A percentile compares a stretch with the other conserved stretches of the same genome.
phyloP scores from a whole-genome alignment of 768 basidiomycete genomes.

The Podaxis sp. region DNA sequence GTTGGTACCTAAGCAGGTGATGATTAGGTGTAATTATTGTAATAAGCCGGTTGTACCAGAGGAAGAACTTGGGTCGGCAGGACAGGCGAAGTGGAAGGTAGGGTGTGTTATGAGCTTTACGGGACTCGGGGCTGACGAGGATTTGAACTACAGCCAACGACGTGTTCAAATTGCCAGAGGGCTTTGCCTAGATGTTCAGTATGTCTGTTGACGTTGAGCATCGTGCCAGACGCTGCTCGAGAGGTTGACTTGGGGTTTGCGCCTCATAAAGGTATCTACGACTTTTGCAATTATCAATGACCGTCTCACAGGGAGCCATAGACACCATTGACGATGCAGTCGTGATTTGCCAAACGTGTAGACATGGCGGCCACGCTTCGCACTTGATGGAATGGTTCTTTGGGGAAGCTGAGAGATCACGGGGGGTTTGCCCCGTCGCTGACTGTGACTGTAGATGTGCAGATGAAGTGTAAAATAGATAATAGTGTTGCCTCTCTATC shows the following conservation, averaged over 20 bases:
- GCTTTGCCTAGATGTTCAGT: conserved; percentile 75
- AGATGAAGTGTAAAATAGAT: conserved; percentile 44
- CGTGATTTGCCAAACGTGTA: conserved; percentile 81
- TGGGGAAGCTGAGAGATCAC: conserved; percentile 50
- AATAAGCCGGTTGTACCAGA: conserved; percentile 54
- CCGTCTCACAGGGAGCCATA: conserved; percentile 21
- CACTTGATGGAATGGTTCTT: conserved; percentile 87
- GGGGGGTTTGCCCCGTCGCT: conserved; percentile 63
- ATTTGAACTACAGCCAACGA: conserved; percentile 45
- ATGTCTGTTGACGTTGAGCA: conserved; percentile 74
- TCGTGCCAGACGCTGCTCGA: conserved; percentile 58
- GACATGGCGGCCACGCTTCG: conserved; percentile 84
- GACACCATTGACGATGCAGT: conserved; percentile 82
- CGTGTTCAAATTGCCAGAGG: conserved; percentile 63
- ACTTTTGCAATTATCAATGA: neutral
- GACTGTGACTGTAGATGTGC: conserved; percentile 72
- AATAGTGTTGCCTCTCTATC: neutral
- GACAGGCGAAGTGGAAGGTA: conserved; percentile 37
- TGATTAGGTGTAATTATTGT: conserved; percentile 78
- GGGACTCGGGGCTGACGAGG: neutral
- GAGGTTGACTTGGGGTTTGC: conserved; percentile 53
- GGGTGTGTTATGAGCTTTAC: conserved; percentile 16
- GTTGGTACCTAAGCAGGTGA: conserved; percentile 68
- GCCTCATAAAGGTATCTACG: conserved; percentile 48
- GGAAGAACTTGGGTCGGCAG: conserved; percentile 18